Evolutionary conservation across 179 eudicot genomes (phyloP).

Genomic region (Beta corolliflora): DNA sequence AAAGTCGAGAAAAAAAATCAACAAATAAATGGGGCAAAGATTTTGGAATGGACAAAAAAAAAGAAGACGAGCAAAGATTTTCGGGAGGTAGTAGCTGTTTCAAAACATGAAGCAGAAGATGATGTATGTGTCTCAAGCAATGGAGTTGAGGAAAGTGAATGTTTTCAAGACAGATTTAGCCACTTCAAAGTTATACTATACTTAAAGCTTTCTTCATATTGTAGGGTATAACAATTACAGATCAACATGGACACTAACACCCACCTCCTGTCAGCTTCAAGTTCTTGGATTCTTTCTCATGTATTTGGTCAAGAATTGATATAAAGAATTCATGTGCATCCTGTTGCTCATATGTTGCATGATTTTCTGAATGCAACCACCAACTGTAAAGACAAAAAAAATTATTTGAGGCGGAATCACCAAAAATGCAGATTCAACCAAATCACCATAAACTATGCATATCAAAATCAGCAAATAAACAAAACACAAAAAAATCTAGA

Average conservation of each 20-base stretch:
- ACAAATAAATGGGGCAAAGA: too few species aligned
- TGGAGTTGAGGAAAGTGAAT: neutral
- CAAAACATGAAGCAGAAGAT: neutral
- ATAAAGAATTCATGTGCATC: slow-evolving; percentile 70
- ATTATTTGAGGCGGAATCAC: slow-evolving; percentile 17
- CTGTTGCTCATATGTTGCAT: slow-evolving; percentile 65
- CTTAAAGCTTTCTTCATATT: neutral
- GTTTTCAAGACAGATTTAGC: neutral
- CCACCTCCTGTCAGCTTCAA: slow-evolving; percentile 45
- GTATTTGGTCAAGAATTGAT: slow-evolving; percentile 55
- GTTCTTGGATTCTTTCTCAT: slow-evolving; percentile 54
- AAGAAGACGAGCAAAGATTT: too few species aligned
- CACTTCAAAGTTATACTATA: neutral
- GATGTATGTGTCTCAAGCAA: neutral
- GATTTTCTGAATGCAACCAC: slow-evolving; percentile 59
- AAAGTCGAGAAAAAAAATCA: too few species aligned
- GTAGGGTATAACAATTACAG: neutral
- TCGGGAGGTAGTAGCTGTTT: neutral
- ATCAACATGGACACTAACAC: slow-evolving; percentile 16
- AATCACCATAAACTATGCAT: neutral
- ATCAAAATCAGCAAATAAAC: slow-evolving; percentile 8
- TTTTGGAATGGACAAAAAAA: too few species aligned
- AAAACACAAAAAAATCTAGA: neutral
- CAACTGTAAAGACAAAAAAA: slow-evolving; percentile 42
- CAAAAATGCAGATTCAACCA: slow-evolving; percentile 12